Evolutionary conservation across 2,329 filamentous ascomycete genomes (phyloP).

Genomic region (Pseudogymnoascus sp.): DNA sequence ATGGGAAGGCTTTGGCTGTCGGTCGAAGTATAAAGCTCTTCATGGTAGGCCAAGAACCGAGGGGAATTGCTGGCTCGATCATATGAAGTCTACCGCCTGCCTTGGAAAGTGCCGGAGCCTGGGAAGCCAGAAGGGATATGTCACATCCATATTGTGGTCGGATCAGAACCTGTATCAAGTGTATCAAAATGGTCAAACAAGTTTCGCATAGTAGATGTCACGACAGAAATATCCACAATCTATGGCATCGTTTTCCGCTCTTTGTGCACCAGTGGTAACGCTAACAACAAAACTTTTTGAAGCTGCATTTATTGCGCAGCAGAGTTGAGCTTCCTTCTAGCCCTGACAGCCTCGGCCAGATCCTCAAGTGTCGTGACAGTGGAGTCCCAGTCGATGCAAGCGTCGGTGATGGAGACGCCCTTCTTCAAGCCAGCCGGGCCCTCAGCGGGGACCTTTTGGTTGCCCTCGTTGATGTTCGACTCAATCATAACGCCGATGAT

Average conservation of each 20-base stretch:
- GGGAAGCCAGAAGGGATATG: background rate
- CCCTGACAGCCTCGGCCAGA: slow-evolving; percentile 75
- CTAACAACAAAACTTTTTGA: slow-evolving; percentile 9
- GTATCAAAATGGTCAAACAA: background rate
- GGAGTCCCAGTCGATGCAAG: slow-evolving; percentile 88
- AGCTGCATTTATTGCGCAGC: background rate
- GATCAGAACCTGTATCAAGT: background rate
- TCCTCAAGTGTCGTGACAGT: slow-evolving; percentile 78
- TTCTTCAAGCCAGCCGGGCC: slow-evolving; percentile 74
- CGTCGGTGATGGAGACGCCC: slow-evolving; percentile 91
- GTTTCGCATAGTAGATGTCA: slow-evolving; percentile 4
- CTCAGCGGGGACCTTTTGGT: slow-evolving; percentile 80
- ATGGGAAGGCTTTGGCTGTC: background rate
- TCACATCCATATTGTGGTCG: background rate
- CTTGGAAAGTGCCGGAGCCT: background rate
- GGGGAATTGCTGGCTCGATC: background rate
- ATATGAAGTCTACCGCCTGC: background rate
- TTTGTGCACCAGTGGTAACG: slow-evolving; percentile 1
- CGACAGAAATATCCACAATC: slow-evolving; percentile 6
- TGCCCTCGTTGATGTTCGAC: slow-evolving; percentile 89
- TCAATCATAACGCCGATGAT: slow-evolving; percentile 99
- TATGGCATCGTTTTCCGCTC: background rate
- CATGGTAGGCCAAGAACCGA: background rate
- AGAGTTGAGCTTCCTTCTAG: slow-evolving; percentile 51
- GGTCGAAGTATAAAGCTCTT: background rate